Evolutionary conservation across 305 asterid species (phyloP), one percentile per base, ranked within the genome.

Genomic region (Striga hermonthica): DNA sequence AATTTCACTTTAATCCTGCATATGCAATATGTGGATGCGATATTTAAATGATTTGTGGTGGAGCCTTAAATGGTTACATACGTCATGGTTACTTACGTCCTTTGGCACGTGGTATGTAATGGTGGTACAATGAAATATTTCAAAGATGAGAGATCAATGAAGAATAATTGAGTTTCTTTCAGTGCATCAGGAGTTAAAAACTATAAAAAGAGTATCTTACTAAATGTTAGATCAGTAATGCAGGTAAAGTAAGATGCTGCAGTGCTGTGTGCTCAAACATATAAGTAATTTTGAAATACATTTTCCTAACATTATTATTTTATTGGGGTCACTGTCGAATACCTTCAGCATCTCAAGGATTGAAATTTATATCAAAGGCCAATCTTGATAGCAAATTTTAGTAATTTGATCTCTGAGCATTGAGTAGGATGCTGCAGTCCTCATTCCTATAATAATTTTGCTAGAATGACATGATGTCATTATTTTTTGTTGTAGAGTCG

Each of bases 1-100:
- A 36, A 7, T 28, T 66, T 31, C 16, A 6, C 55, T 66, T 43
- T 66, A 43, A 41, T 38, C 45, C 44, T 65, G 58, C 40, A 9
- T 57, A 57, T 57, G 28, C 50, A 58, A 45, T 67, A 67, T 57
- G 34, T 67, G 65, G 65, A 7, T 6, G 53, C 45, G 45, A 44
- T 37, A 6, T 54, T 41, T 36, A 57, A 35, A 13, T 44, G 48
- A 16, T 61, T 44, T 5, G 22, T 1, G 9, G 35, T 48, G 6
- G 9, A 12, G 31, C 11, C 16, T 49, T 45, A 5, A 28, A 22
- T 49, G 35, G 47, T 63, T 63, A 48, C n/a, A n/a, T n/a, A n/a
- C n/a, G n/a, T n/a, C n/a, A n/a, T n/a, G n/a, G n/a, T n/a, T n/a
- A n/a, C 13, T 49, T 50, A 9, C 16, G 57, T 34, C 43, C 31